These are phyloP conservation scores for Acanthamoeba culbertsoni DNA, from an alignment of 208 protist genomes.

Conservation along the genomic window DNA sequence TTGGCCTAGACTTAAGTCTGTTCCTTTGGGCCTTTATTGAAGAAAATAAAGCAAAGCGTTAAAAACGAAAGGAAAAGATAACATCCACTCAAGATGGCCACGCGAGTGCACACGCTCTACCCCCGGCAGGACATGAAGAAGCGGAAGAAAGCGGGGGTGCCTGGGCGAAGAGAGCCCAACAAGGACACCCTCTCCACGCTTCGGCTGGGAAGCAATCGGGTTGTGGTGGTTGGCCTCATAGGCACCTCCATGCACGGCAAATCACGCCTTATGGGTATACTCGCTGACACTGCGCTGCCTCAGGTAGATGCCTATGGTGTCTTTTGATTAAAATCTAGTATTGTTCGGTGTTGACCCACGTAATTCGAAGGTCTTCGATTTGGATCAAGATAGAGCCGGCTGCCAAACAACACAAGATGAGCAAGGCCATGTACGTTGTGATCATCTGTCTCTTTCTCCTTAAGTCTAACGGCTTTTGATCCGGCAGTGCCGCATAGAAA, in stretches of 20 bases:
- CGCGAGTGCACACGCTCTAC: background rate
- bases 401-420: background rate
- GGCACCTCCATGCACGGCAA: background rate
- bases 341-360: background rate
- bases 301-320: background rate
- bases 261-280: background rate
- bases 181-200: background rate
- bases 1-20: background rate
- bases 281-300: background rate
- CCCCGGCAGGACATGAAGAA: background rate
- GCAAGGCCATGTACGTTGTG: background rate
- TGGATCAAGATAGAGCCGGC: background rate
- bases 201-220: background rate
- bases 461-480: background rate
- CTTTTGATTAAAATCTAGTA: background rate
- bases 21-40: background rate
- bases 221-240: background rate
- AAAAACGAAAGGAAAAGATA: too few relatives aligned
- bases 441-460: background rate
- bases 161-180: background rate
- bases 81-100: too few relatives aligned
- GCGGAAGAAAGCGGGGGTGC: background rate
- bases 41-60: too few relatives aligned
- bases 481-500: background rate
- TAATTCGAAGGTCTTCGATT: background rate